Evolutionary conservation across 2,329 filamentous ascomycete genomes (phyloP), one percentile per base, ranked within the genome.

Genomic region (Mycosphaerella sp.): DNA sequence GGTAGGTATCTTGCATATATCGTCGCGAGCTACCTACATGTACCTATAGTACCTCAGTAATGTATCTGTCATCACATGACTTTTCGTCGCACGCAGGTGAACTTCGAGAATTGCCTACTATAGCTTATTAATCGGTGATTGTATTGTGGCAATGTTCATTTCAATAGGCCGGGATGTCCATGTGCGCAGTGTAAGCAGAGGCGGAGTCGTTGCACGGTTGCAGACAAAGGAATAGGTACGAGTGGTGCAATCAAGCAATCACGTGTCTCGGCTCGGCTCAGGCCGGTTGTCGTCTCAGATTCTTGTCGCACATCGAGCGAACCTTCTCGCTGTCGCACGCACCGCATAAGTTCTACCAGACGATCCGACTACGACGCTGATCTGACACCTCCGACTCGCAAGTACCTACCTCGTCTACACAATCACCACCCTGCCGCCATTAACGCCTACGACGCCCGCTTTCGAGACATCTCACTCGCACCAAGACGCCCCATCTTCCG

Each of bases 331-430:
- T 21, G 40, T 21, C 21, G 21, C 21, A 21, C 21, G 21, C 21
- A 21, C 21, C 21, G 21, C 21, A 21, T 21, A 21, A 21, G 21
- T 17, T 42, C 40, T 23, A n/a, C 40, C 14, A n/a, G n/a, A 17
- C 40, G n/a, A 42, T 17, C 40, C 42, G 21, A 21, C 21, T 21
- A 21, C 21, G 21, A 21, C 21, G 23, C 51, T 26, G 44, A 44
- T 17, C n/a, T 46, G 21, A 42, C 54, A 42, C 17, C 45, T 42
- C 8, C 34, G 41, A 36, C 47, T 46, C 47, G 21, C 21, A 21
- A 21, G 21, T 51, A 48, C 51, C 32, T 42, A 42, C 41, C 42
- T 26, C 50, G 11, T 29, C 48, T 40, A 39, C 53, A 6, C 51
- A 32, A 42, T 17, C n/a, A 42, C 51, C 36, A 23, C 47, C 43